Base-by-base conservation (phyloP, 192 early-diverging fungal species). In the Entophlyctis helioformis region DNA sequence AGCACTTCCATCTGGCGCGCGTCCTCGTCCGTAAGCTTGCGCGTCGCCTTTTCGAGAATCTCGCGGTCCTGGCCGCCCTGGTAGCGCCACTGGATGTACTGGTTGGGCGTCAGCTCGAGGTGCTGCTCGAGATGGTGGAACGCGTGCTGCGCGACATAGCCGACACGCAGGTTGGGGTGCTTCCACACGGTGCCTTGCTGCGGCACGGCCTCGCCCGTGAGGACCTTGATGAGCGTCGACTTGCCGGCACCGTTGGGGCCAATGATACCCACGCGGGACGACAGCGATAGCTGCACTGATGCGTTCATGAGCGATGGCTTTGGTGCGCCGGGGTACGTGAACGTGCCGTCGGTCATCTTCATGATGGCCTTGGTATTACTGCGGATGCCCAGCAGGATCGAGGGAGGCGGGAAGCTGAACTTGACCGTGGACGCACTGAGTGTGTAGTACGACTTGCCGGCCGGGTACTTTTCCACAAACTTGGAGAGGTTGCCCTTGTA, bases 401-500 rank as follows among this genome's bases (percentile, higher is more conserved):
- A n/a, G n/a, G n/a, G n/a, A n/a, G n/a, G 67, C 50, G 64, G 71
- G 56, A 72, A 83, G 50, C 69, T 71, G 74, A 83, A 78, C 44
- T 60, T 50, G 58, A 71, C 65, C 53, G 51, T 60, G 33, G 69
- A 52, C 46, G 64, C 81, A 44, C 66, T 71, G 42, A 77, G 45
- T 39, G 64, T 70, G 64, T 79, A 87, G 72, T 78, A 82, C 26
- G 77, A 72, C 50, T 69, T 72, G 46, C 76, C 84, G 61, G 65
- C 69, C 46, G 76, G 82, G 51, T 67, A 71, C 53, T 64, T 70
- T 80, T n/a, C n/a, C 57, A 83, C 80, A 53, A 87, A 85, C 48
- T 82, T 79, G 51, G 80, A 77, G 36, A 86, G 54, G 65, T 85
- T 87, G 56, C 83, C 85, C 46, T 71, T 67, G 68, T 87, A 86